Evolutionary conservation across 1,139 yeast genomes (phyloP).

Genomic region (Candida sp.): DNA sequence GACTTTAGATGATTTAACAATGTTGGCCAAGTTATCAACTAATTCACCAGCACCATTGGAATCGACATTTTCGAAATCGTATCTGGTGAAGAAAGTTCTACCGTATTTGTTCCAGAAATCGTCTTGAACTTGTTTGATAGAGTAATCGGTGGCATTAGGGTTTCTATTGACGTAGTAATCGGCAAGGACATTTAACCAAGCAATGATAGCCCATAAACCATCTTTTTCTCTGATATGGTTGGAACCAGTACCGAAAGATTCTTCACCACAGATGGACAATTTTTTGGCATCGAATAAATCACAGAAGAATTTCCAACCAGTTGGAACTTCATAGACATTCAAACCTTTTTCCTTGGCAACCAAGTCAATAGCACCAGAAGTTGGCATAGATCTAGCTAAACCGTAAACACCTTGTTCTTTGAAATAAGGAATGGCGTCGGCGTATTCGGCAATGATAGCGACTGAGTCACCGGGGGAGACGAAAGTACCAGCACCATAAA

Average conservation of each 20-base stretch:
- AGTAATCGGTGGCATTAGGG: conserved; percentile 48
- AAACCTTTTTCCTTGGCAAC: conserved; percentile 82
- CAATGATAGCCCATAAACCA: conserved; percentile 96
- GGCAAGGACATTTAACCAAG: conserved; percentile 96
- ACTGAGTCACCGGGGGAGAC: conserved; percentile 99
- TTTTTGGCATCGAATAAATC: conserved; percentile 90
- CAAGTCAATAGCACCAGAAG: conserved; percentile 89
- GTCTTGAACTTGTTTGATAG: conserved; percentile 72
- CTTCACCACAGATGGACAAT: conserved; percentile 97
- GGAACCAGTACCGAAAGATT: conserved; percentile 97
- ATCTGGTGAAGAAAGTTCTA: conserved; percentile 96
- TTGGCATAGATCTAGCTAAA: conserved; percentile 98
- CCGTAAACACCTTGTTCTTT: conserved; percentile 84
- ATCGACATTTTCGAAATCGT: conserved; percentile 85
- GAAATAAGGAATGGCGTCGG: conserved; percentile 86
- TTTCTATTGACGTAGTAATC: conserved; percentile 60
- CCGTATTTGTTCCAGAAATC: conserved; percentile 94
- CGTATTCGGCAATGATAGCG: conserved; percentile 95
- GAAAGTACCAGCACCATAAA: conserved; percentile 92
- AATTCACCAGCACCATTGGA: conserved; percentile 73
- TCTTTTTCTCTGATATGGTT: conserved; percentile 97
- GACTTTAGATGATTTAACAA: conserved; percentile 33
- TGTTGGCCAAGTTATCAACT: conserved; percentile 50
- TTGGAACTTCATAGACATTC: conserved; percentile 89
- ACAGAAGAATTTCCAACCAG: conserved; percentile 99